Base-by-base conservation (phyloP, 306 rosid genomes). In the Dicorynia guianensis region DNA sequence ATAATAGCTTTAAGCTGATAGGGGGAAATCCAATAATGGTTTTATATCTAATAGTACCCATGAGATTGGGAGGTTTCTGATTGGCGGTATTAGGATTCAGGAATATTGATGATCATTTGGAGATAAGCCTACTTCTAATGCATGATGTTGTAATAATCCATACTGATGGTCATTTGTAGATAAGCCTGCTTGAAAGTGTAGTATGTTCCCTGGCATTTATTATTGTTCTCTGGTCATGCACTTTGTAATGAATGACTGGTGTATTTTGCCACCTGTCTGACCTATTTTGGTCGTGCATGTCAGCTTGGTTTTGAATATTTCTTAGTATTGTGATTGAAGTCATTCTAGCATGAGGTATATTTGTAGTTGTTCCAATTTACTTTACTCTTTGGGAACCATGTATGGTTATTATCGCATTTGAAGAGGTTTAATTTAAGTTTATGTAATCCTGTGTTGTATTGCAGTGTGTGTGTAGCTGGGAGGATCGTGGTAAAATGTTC, bases 381-480 rank as follows among this genome's bases (percentile, higher is more conserved):
- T 25, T 25, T 25, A 25, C 30, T 25, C 48, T 59, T 55, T 15
- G 40, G 49, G 60, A 63, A 39, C 17, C 35, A 44, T 25, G 8
- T 57, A 42, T 14, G 6, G 15, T 49, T 34, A 20, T 7, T 71
- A 48, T 49, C n/a, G 12, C 6, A 47, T 13, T 57, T 79, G 11
- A 8, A 61, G 35, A 14, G 36, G 17, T 66, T 62, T 33, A 72
- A 47, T 40, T 56, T 12, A 50, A 56, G 33, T 46, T 50, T 40
- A 63, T 62, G 6, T 53, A 47, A 53, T 52, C 52, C 50, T 74
- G 35, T 75, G 19, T 43, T 17, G 19, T 56, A 3, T 71, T 84
- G 76, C 83, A 96, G 99, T 92, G 99, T 71, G 93, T 96, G 55
- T 96, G 99, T 87, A 83, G 90, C 75, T 96, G 99, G 99, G 99